Evolutionary conservation across 108 stramenopile species (phyloP), one percentile per base, ranked within the genome.

Genomic region (Cyclotella cryptica): DNA sequence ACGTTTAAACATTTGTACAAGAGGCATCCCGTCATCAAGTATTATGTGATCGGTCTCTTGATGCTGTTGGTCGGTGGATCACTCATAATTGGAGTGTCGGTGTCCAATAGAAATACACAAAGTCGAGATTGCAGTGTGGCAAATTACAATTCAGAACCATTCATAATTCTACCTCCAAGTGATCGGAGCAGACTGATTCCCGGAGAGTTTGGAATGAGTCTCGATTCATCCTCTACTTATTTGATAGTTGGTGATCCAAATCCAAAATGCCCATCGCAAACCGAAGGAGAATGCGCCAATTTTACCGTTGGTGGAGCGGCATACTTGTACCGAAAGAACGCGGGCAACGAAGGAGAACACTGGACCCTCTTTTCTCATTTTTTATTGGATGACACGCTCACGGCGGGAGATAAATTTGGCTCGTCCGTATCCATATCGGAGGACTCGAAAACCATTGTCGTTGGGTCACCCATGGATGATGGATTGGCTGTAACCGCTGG

Each of bases 351-450:
- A 22, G 58, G 72, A 17, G 58, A 59, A 45, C 28, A 59, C 22
- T 79, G 78, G 78, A 24, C 0, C 2, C 53, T 72, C 7, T 49
- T 59, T 35, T 66, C 71, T 12, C 52, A 26, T 18, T 72, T 79
- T 28, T 39, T 72, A 63, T 35, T 72, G 15, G 78, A 79, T 41
- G 78, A 79, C 42, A 35, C 35, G 0, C 19, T 58, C 14, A 46
- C 78, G 14, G 49, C 59, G n/a, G 71, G 71, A 46, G 78, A 79
- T 49, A 26, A 66, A 22, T 79, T 72, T 59, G 78, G 78, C 12
- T 46, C 61, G 22, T 79, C 78, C 0, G 78, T 79, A n/a, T 52
- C 71, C 21, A 79, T 79, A 57, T 71, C 78, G 14, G 70, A 71
- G 45, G 78, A 79, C 66, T 71, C 71, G 17, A 67, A 53, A 46